Evolutionary conservation across 768 basidiomycete species (phyloP).

Genomic region (Dictyophora rubrovolvata): DNA sequence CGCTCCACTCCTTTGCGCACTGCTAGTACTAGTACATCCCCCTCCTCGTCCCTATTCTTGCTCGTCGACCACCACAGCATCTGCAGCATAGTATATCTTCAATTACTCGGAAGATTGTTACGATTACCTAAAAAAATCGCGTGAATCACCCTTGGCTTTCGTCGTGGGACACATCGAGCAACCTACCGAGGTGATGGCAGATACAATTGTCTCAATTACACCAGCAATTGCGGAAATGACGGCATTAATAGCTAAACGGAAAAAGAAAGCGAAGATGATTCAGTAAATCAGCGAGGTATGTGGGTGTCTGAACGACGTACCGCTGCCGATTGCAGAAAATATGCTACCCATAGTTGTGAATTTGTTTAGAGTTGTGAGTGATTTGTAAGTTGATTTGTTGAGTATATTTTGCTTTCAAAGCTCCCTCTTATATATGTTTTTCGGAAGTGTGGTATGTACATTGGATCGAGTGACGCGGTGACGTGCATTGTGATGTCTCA

Average conservation of each 20-base stretch:
- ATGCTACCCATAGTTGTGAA: constrained; percentile 19
- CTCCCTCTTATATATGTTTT: not conserved
- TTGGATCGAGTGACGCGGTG: not conserved
- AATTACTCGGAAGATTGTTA: constrained; percentile 56
- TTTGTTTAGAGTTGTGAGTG: too few relatives aligned
- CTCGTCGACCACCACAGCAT: constrained; percentile 21
- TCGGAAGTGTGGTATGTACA: not conserved
- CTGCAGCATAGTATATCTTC: constrained; percentile 36
- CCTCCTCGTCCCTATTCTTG: constrained; percentile 13
- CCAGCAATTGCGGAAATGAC: constrained; percentile 51
- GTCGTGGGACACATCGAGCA: constrained; percentile 14
- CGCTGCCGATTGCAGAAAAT: constrained; percentile 51
- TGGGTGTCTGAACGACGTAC: not conserved
- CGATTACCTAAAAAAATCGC: constrained; percentile 37
- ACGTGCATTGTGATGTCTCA: not conserved
- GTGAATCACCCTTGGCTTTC: not conserved
- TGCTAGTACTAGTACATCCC: constrained; percentile 9
- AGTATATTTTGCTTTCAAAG: not conserved
- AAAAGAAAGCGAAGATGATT: too few relatives aligned
- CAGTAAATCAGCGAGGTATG: not conserved
- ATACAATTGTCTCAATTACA: constrained; percentile 50
- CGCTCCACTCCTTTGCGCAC: too few relatives aligned
- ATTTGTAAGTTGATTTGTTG: not conserved
- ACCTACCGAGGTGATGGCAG: constrained; percentile 45
- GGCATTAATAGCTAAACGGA: constrained; percentile 38